These are phyloP conservation scores for Geranium incanum DNA, from an alignment of 441 rosid species.

Conservation along the genomic window DNA sequence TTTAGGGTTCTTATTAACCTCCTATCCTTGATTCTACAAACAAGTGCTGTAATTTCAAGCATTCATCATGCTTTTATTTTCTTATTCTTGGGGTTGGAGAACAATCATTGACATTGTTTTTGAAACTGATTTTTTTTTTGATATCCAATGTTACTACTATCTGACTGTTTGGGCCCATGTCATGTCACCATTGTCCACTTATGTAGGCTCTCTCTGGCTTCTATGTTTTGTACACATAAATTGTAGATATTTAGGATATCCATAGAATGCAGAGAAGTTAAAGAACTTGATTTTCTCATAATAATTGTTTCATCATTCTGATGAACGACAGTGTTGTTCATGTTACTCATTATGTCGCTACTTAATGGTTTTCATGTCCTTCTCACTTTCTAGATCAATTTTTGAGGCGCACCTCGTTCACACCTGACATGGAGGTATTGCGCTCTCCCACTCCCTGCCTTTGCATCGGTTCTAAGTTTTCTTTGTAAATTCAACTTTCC, in stretches of 20 bases:
- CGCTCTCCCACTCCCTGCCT: conserved; percentile 6
- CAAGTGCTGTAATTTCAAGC: not conserved
- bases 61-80: not conserved
- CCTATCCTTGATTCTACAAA: not conserved
- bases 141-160: not conserved
- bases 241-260: not conserved
- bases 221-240: not conserved
- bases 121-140: not conserved
- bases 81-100: not conserved
- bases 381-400: conserved; percentile 28
- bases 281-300: not conserved
- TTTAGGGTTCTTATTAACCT: not conserved
- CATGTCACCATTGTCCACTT: not conserved
- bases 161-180: not conserved
- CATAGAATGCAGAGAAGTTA: not conserved
- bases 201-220: not conserved
- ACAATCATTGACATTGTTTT: not conserved
- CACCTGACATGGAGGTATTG: conserved; percentile 37
- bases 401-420: conserved; percentile 26
- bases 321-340: not conserved
- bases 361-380: conserved; percentile 11
- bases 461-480: conserved; percentile 2
- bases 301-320: not conserved
- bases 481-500: conserved; percentile 8
- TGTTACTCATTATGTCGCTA: not conserved